A percentile compares a stretch with the other conserved stretches of the same genome.
Conservation (phyloP, 192 early-diverging fungal species). For the Dispira simplex region DNA sequence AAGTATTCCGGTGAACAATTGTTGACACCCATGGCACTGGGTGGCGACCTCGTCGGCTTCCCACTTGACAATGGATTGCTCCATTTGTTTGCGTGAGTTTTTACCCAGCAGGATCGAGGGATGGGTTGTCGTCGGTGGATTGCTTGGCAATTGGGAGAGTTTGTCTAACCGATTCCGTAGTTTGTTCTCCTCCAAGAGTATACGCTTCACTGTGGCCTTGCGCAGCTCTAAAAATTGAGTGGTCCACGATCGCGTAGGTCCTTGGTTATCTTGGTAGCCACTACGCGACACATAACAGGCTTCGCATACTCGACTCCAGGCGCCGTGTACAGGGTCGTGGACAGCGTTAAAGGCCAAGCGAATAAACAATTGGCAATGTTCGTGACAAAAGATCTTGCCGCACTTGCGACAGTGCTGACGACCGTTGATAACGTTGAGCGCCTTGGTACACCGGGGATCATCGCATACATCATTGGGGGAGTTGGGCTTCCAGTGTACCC, state of each 20-base stretch:
- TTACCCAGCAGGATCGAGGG: neutral
- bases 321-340: slow-evolving; percentile 38
- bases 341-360: slow-evolving; percentile 37
- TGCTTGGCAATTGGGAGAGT: slow-evolving; percentile 19
- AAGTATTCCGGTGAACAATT: slow-evolving; percentile 19
- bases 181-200: slow-evolving; percentile 52
- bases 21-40: slow-evolving; percentile 15
- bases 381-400: slow-evolving; percentile 6
- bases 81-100: slow-evolving; percentile 6
- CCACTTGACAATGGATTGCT: slow-evolving; percentile 25
- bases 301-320: slow-evolving; percentile 40
- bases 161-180: slow-evolving; percentile 61
- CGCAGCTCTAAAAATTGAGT: slow-evolving; percentile 31
- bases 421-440: slow-evolving; percentile 26
- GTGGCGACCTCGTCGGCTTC: slow-evolving; percentile 15
- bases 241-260: slow-evolving; percentile 31
- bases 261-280: slow-evolving; percentile 24
- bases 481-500: slow-evolving; percentile 36
- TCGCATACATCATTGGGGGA: slow-evolving; percentile 28
- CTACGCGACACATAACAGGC: slow-evolving; percentile 30
- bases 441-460: slow-evolving; percentile 26
- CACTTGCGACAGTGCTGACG: slow-evolving; percentile 39
- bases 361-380: slow-evolving; percentile 14
- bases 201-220: slow-evolving; percentile 31
- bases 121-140: neutral